Evolutionary conservation across 257 asterid genomes (phyloP).

Genomic region (Rauvolfia tetraphylla): DNA sequence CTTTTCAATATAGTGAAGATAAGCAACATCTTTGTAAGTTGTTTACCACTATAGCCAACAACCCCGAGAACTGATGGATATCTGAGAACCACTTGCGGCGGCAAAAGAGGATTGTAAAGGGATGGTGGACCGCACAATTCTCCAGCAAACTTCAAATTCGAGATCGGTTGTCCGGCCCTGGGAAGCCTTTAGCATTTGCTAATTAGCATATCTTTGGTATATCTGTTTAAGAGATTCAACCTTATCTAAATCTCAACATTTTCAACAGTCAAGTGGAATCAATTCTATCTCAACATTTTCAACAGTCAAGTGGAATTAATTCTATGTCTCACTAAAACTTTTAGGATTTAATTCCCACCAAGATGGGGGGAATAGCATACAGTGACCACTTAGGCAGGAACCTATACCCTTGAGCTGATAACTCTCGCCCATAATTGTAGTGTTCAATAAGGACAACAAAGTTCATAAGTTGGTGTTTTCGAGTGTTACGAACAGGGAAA

Average conservation of each 20-base stretch:
- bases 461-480: not conserved
- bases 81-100: not conserved
- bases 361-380: not conserved
- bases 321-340: not conserved
- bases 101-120: not conserved
- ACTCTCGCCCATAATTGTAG: not conserved
- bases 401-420: not conserved
- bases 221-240: conserved; percentile 1
- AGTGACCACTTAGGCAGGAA: not conserved
- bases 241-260: not conserved
- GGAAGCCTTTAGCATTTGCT: not conserved
- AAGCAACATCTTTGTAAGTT: not conserved
- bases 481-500: not conserved
- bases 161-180: not conserved
- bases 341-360: not conserved
- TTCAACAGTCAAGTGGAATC: not conserved
- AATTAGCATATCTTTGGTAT: conserved; percentile 8
- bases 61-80: not conserved
- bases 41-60: not conserved
- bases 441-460: not conserved
- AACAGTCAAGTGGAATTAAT: not conserved
- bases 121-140: not conserved
- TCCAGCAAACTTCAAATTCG: not conserved
- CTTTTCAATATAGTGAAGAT: not conserved
- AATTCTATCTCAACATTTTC: not conserved